These are phyloP conservation scores for Termitomyces sp. DNA, from an alignment of 768 basidiomycete species.

Conservation along the genomic window DNA sequence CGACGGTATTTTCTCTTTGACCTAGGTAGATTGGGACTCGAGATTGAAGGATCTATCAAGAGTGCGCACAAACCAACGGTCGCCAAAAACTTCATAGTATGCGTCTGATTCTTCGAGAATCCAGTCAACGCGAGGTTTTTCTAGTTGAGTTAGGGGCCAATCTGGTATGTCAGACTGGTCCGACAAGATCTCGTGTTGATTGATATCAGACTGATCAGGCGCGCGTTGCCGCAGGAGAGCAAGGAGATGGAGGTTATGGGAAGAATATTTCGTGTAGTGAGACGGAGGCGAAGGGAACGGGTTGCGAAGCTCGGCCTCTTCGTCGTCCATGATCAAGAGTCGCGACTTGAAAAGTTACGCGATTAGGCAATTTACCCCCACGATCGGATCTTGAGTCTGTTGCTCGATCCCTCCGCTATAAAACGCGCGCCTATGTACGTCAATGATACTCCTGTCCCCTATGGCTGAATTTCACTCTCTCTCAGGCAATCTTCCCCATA, in stretches of 20 bases:
- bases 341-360: too few relatives aligned
- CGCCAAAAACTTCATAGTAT: conserved; percentile 81
- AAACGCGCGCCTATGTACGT: too few relatives aligned
- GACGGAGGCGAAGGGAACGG: conserved; percentile 90
- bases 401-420: neutral
- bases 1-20: conserved; percentile 80
- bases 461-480: conserved; percentile 34
- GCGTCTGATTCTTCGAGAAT: conserved; percentile 76
- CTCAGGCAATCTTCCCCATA: conserved; percentile 30
- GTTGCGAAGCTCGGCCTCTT: conserved; percentile 75
- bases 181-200: conserved; percentile 60
- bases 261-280: conserved; percentile 75
- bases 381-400: too few relatives aligned
- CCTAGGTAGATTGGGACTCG: conserved; percentile 34
- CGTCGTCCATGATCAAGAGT: conserved; percentile 52
- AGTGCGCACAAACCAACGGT: conserved; percentile 79
- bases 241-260: conserved; percentile 70
- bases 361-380: too few relatives aligned
- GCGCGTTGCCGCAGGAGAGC: conserved; percentile 55
- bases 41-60: conserved; percentile 11
- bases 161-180: conserved; percentile 77
- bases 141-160: conserved; percentile 71
- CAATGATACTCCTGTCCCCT: neutral
- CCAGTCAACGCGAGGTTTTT: conserved; percentile 90
- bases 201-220: conserved; percentile 36